These are phyloP conservation scores for Mytilinidion resinicola DNA, from an alignment of 495 filamentous ascomycete genomes.

Conservation along the genomic window DNA sequence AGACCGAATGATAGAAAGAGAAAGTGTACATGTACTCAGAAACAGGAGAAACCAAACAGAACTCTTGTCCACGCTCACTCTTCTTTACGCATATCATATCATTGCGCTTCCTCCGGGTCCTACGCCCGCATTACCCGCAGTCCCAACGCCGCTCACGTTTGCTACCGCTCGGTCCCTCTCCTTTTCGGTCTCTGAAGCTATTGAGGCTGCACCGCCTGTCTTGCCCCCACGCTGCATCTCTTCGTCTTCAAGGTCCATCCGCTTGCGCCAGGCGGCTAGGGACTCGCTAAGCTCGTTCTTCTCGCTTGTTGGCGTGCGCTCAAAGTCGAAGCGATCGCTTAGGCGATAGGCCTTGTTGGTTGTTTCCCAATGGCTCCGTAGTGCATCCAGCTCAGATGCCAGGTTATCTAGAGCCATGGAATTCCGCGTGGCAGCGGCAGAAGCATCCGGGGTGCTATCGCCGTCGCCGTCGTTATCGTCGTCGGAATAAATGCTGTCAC, in stretches of 20 bases:
- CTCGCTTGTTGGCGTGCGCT: conserved; percentile 50
- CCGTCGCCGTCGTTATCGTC: conserved; percentile 19
- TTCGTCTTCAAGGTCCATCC: conserved; percentile 29
- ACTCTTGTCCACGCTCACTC: too few species aligned
- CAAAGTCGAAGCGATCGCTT: conserved; percentile 80
- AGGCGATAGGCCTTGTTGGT: conserved; percentile 91
- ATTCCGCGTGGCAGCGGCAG: conserved; percentile 53
- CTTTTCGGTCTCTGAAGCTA: neutral
- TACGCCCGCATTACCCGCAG: neutral
- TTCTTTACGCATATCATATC: neutral
- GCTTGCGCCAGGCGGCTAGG: conserved; percentile 29
- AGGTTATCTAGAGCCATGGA: conserved; percentile 85
- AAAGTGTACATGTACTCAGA: too few species aligned
- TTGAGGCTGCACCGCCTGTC: neutral
- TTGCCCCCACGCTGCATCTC: neutral
- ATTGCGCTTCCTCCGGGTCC: neutral
- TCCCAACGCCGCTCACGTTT: neutral
- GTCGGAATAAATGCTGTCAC: conserved; percentile 25
- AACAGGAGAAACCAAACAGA: too few species aligned
- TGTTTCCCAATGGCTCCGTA: conserved; percentile 88
- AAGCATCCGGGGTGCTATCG: conserved; percentile 20
- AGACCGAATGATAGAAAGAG: too few species aligned
- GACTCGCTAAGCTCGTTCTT: conserved; percentile 27
- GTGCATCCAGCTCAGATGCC: conserved; percentile 80
- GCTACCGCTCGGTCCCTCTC: neutral